phyloP scores from a whole-genome alignment of 1,284 basidiomycete genomes.

The Pyrrhoderma lamaoense region DNA sequence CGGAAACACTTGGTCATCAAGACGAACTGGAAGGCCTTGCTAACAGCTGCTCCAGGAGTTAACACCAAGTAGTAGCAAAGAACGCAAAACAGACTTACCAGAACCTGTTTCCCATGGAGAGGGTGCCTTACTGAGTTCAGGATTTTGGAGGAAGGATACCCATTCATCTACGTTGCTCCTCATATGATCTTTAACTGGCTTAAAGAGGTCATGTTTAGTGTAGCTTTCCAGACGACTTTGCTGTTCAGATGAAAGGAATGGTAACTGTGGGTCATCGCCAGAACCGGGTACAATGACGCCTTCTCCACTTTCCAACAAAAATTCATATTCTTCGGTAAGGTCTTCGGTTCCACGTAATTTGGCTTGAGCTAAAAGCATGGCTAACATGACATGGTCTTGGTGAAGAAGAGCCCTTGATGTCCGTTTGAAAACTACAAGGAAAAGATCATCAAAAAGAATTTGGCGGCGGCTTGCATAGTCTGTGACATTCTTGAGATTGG shows the following conservation, averaged over 20 bases:
- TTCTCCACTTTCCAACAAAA: conserved; percentile 84
- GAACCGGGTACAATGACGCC: conserved; percentile 31
- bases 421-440: conserved; percentile 84
- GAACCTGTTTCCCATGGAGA: conserved; percentile 70
- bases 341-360: conserved; percentile 77
- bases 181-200: conserved; percentile 68
- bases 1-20: conserved; percentile 85
- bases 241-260: conserved; percentile 61
- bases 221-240: conserved; percentile 58
- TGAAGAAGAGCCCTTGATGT: conserved; percentile 90
- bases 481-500: conserved; percentile 73
- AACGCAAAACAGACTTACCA: conserved; percentile 40
- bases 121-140: conserved; percentile 72
- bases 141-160: conserved; percentile 66
- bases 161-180: conserved; percentile 62
- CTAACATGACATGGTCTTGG: conserved; percentile 87
- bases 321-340: conserved; percentile 81
- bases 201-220: conserved; percentile 68
- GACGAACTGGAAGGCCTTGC: conserved; percentile 67
- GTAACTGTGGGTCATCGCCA: conserved; percentile 29
- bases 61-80: conserved; percentile 5
- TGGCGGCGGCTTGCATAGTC: conserved; percentile 73
- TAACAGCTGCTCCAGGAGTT: conserved; percentile 44
- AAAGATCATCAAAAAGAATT: conserved; percentile 87
- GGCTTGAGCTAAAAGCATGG: conserved; percentile 85